Evolutionary conservation across 2,329 filamentous ascomycete species (phyloP).

Genomic region (Diaporthe sp.): DNA sequence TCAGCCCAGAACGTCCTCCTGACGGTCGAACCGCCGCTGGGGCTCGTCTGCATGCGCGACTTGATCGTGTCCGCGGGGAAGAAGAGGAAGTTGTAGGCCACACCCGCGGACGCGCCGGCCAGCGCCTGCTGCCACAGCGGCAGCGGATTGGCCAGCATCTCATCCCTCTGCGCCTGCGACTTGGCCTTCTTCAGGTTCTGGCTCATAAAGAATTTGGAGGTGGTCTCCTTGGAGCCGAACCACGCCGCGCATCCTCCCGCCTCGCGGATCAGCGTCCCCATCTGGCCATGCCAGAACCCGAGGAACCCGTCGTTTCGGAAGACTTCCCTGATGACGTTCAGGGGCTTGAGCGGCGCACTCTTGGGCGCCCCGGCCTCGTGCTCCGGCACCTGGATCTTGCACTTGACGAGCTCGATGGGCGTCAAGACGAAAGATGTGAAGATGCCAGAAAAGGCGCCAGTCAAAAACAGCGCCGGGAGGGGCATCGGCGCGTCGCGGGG

Average conservation of each 20-base stretch:
- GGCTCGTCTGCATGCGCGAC: constrained; percentile 93
- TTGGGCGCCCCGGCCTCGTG: constrained; percentile 55
- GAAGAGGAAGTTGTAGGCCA: constrained; percentile 97
- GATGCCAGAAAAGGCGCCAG: constrained; percentile 87
- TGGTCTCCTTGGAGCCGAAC: constrained; percentile 93
- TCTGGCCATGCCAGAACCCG: constrained; percentile 96
- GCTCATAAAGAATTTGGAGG: constrained; percentile 77
- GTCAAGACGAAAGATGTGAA: constrained; percentile 93
- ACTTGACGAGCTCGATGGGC: constrained; percentile 97
- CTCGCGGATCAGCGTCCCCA: constrained; percentile 93
- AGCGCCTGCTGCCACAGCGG: constrained; percentile 89
- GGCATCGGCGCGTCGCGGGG: constrained; percentile 73
- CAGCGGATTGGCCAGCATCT: constrained; percentile 66
- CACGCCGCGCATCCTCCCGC: constrained; percentile 93
- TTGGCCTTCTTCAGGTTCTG: constrained; percentile 61
- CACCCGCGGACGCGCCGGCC: constrained; percentile 88
- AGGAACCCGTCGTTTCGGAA: constrained; percentile 84
- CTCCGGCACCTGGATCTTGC: constrained; percentile 90
- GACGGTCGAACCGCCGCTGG: constrained; percentile 68
- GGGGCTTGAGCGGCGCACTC: constrained; percentile 69
- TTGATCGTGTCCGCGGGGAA: constrained; percentile 99
- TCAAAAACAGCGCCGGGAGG: constrained; percentile 80
- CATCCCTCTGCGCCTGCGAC: constrained; percentile 56
- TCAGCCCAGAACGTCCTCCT: constrained; percentile 81
- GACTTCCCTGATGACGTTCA: constrained; percentile 81